These are phyloP conservation scores for Zychaea mexicana DNA, from an alignment of 371 early-diverging fungal genomes.

Conservation along the genomic window DNA sequence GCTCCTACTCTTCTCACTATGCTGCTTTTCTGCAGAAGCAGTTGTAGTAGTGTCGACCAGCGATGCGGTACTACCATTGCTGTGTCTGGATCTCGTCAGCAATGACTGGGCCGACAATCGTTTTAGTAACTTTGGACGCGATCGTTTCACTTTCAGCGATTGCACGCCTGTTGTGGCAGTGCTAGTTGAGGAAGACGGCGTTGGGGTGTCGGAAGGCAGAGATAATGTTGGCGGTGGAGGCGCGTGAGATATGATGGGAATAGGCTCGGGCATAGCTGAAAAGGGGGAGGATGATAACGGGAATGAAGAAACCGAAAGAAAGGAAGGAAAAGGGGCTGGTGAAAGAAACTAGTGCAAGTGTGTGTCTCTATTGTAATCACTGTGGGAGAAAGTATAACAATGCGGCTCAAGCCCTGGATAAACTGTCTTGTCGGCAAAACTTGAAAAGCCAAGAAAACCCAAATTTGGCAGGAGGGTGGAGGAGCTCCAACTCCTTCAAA, in stretches of 20 bases:
- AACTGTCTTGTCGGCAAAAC: no score
- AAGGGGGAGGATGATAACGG: background rate
- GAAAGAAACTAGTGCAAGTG: background rate
- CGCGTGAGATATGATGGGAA: conserved; percentile 3
- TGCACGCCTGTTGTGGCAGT: conserved; percentile 5
- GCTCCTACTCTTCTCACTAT: background rate
- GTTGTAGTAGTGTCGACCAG: background rate
- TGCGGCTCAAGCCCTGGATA: no score
- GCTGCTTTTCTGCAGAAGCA: background rate
- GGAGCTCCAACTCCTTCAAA: no score
- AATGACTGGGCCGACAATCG: conserved; percentile 2
- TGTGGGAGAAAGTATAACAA: no score
- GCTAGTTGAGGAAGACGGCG: background rate
- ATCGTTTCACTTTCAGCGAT: background rate
- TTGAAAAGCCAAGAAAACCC: no score
- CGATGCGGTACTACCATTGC: background rate
- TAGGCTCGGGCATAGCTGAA: conserved; percentile 4
- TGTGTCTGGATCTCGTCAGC: background rate
- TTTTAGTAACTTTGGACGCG: background rate
- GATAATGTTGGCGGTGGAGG: background rate
- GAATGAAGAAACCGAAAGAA: conserved; percentile 2
- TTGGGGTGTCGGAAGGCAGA: background rate
- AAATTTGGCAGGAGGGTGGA: no score
- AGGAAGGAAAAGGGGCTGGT: background rate
- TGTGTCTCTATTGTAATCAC: background rate